Percentiles rank a stretch among this genome's conserved stretches.
These are phyloP conservation scores for Phytophthora sp. DNA, from an alignment of 352 stramenopile species.

Conservation along the genomic window DNA sequence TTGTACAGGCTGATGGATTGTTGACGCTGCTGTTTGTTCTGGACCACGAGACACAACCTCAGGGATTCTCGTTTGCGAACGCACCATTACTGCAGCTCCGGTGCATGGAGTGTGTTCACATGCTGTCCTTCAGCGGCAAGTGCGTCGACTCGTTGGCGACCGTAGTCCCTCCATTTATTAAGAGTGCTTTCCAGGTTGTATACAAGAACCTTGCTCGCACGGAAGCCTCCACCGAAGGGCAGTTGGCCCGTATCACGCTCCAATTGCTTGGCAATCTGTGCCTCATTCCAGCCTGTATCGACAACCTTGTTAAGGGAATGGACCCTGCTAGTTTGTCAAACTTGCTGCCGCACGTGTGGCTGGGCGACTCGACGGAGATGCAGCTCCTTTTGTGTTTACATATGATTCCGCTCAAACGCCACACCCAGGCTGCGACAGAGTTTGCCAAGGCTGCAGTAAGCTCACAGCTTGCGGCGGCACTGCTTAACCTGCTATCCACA, in stretches of 20 bases:
- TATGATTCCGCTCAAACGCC: conserved; percentile 89
- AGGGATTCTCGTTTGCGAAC: conserved; percentile 79
- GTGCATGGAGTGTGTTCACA: conserved; percentile 88
- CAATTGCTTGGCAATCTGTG: conserved; percentile 88
- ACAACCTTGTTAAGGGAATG: conserved; percentile 90
- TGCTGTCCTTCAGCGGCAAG: conserved; percentile 87
- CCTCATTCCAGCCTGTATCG: conserved; percentile 84
- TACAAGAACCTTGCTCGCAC: conserved; percentile 84
- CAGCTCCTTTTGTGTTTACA: conserved; percentile 86
- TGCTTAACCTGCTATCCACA: conserved; percentile 86
- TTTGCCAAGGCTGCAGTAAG: conserved; percentile 85
- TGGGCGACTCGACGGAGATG: conserved; percentile 81
- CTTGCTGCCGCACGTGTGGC: conserved; percentile 78
- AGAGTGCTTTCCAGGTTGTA: conserved; percentile 83
- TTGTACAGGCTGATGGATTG: conserved; percentile 79
- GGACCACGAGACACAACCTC: conserved; percentile 82
- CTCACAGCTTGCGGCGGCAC: conserved; percentile 72
- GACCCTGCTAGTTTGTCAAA: conserved; percentile 73
- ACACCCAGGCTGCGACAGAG: conserved; percentile 84
- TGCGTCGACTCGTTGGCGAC: conserved; percentile 80
- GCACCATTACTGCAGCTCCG: conserved; percentile 79
- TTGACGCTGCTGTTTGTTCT: conserved; percentile 76
- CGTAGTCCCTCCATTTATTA: conserved; percentile 83
- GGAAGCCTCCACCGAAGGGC: conserved; percentile 81
- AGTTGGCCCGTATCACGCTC: conserved; percentile 79